A percentile compares a stretch with the other conserved stretches of the same genome.
Conservation (phyloP, 169 alveolate species). For the Eimeria nieschulzi region DNA sequence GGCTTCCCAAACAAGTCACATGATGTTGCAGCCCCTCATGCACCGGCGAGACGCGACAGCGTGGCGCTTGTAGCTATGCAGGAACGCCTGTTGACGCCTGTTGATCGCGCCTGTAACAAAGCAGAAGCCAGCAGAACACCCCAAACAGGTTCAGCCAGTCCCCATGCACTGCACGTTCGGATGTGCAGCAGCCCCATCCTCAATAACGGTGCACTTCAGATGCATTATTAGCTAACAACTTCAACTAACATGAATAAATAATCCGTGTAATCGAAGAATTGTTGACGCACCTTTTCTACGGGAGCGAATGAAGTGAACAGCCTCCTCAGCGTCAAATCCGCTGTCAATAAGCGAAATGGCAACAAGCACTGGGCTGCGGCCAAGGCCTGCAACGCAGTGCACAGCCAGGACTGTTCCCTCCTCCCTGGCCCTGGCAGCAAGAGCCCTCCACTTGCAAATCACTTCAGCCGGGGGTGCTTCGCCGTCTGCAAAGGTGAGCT, state of each 20-base stretch:
- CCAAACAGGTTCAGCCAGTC: neutral
- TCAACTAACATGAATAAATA: neutral
- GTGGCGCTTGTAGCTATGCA: constrained; percentile 70
- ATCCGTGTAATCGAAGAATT: neutral
- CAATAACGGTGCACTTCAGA: neutral
- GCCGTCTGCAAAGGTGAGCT: constrained; percentile 90
- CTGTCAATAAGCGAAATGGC: constrained; percentile 91
- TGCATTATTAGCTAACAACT: neutral
- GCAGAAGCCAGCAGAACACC: neutral
- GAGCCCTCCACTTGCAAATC: constrained; percentile 86
- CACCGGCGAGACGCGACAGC: constrained; percentile 56
- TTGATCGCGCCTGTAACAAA: constrained; percentile 74
- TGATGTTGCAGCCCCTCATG: constrained; percentile 45
- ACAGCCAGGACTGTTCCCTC: constrained; percentile 90
- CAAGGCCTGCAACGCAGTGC: constrained; percentile 95
- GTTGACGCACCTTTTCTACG: constrained; percentile 84
- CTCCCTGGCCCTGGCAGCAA: constrained; percentile 42
- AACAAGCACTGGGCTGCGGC: constrained; percentile 94
- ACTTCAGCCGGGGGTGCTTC: constrained; percentile 92
- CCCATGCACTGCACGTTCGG: neutral
- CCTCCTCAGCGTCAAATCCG: constrained; percentile 92
- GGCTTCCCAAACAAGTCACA: constrained; percentile 44
- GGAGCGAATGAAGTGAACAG: constrained; percentile 89
- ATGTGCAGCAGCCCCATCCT: neutral
- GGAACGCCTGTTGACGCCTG: constrained; percentile 74